Evolutionary conservation across 2,329 filamentous ascomycete genomes (phyloP).

Genomic region (Aureobasidium sp.): DNA sequence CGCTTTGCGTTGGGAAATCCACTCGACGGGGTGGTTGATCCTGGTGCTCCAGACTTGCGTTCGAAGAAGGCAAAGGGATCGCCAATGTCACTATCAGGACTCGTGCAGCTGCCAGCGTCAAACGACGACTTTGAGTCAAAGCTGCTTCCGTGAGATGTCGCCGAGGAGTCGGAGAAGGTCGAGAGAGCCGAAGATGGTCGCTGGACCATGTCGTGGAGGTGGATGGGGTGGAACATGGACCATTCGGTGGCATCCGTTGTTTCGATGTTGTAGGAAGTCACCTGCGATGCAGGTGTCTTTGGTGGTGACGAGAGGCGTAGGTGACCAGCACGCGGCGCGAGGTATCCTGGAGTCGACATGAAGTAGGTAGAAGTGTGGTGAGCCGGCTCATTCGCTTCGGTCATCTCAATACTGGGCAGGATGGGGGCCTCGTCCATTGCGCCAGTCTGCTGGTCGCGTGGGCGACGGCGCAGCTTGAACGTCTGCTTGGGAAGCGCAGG

Average conservation of each 20-base stretch:
- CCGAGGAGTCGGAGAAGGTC: constrained; percentile 52
- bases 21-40: constrained; percentile 19
- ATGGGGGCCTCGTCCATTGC: constrained; percentile 24
- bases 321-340: constrained; percentile 32
- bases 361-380: constrained; percentile 21
- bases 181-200: constrained; percentile 51
- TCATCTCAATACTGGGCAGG: constrained; percentile 43
- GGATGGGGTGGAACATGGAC: constrained; percentile 21
- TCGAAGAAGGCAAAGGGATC: constrained; percentile 43
- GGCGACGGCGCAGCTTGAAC: constrained; percentile 40
- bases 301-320: constrained; percentile 37
- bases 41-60: constrained; percentile 19
- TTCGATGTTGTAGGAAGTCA: constrained; percentile 12
- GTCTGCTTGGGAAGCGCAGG: constrained; percentile 38
- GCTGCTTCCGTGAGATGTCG: constrained; percentile 51
- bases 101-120: constrained; percentile 49
- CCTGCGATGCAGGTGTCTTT: constrained; percentile 39
- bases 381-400: constrained; percentile 28
- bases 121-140: constrained; percentile 48
- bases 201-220: constrained; percentile 35
- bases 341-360: constrained; percentile 25
- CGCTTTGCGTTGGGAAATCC: constrained; percentile 30
- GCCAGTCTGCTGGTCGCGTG: constrained; percentile 24
- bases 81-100: constrained; percentile 48
- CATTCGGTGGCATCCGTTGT: constrained; percentile 4